Percentiles rank a stretch among this genome's conserved stretches.
Evolutionary conservation across 2,329 filamentous ascomycete genomes (phyloP).

Genomic region (Xylariales sp.): DNA sequence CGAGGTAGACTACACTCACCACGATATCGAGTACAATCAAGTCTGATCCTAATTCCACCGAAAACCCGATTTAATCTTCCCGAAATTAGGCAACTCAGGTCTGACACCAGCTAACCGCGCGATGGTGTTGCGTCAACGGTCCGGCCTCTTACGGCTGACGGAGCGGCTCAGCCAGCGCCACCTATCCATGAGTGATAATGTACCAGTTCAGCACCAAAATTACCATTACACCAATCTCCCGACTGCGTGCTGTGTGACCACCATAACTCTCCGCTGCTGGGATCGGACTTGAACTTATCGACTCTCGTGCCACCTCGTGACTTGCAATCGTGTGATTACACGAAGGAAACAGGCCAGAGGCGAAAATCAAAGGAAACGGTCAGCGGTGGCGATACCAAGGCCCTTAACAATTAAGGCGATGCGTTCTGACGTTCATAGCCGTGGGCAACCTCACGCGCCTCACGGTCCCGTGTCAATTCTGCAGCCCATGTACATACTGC

Average conservation of each 20-base stretch:
- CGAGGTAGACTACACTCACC: background rate
- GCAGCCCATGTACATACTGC: background rate
- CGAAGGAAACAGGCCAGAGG: background rate
- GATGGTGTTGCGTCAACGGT: conserved; percentile 9
- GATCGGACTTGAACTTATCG: conserved; percentile 30
- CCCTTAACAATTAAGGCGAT: conserved; percentile 1
- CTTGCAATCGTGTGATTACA: conserved; percentile 24
- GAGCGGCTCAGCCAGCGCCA: conserved; percentile 18
- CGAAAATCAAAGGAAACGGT: conserved; percentile 14
- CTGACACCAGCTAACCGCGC: conserved; percentile 15
- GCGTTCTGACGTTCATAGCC: conserved; percentile 16
- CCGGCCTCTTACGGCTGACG: conserved; percentile 1
- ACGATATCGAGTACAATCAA: background rate
- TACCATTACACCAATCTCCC: conserved; percentile 31
- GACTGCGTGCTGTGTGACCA: conserved; percentile 30
- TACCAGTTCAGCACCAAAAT: conserved; percentile 1
- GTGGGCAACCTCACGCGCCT: conserved; percentile 12
- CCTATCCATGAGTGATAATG: conserved; percentile 5
- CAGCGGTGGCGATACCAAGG: conserved; percentile 17
- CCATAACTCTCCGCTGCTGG: conserved; percentile 19
- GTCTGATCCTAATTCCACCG: conserved; percentile 1
- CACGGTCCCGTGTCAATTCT: conserved; percentile 4
- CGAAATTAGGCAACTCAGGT: conserved; percentile 6
- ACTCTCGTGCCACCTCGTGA: conserved; percentile 26
- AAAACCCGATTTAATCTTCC: background rate